These are phyloP conservation scores for Phaffia tasmanica DNA, from an alignment of 768 basidiomycete species.

Conservation along the genomic window DNA sequence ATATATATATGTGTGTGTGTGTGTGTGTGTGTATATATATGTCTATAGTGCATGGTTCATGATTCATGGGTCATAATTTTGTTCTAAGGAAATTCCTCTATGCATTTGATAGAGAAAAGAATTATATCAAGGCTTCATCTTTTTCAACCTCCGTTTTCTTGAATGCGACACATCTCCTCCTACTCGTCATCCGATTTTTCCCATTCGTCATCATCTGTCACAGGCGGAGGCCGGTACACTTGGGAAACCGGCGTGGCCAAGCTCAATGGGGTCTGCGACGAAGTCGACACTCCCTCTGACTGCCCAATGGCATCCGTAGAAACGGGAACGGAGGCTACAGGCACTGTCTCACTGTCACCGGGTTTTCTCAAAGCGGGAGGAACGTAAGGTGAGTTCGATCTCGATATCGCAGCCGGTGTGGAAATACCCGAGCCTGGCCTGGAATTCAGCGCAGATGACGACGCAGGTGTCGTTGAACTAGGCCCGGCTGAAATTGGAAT, in stretches of 20 bases:
- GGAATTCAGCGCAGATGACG: neutral
- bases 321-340: neutral
- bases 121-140: too few species aligned
- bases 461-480: neutral
- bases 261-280: neutral
- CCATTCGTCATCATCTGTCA: conserved; percentile 17
- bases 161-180: neutral
- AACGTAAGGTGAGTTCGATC: conserved; percentile 12
- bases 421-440: neutral
- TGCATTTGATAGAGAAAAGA: too few species aligned
- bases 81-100: too few species aligned
- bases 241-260: neutral
- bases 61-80: too few species aligned
- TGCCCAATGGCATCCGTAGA: neutral
- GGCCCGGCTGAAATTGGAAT: neutral
- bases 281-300: neutral
- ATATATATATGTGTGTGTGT: too few species aligned
- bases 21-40: too few species aligned
- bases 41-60: too few species aligned
- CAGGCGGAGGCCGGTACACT: neutral
- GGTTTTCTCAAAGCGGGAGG: conserved; percentile 7
- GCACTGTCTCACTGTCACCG: neutral
- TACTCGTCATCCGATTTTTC: conserved; percentile 20
- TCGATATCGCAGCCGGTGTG: neutral
- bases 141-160: too few species aligned